Evolutionary conservation across 202 grass and related monocot genomes (phyloP).

Genomic region (Panicum hallii): DNA sequence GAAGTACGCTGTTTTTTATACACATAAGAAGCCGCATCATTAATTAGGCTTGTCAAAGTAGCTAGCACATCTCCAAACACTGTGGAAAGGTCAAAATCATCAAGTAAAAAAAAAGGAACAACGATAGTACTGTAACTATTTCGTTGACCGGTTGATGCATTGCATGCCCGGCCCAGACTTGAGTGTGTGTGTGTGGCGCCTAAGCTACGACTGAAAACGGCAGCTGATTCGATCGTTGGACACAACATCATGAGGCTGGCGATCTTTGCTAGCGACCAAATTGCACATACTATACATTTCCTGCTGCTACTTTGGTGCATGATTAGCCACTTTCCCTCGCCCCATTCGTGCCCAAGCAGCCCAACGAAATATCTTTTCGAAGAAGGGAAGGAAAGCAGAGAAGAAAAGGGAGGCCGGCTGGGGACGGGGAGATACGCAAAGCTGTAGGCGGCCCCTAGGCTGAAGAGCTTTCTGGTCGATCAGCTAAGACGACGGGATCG

Average conservation of each 20-base stretch:
- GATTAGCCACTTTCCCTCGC: slow-evolving; percentile 38
- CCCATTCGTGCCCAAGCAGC: slow-evolving; percentile 35
- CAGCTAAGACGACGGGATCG: slow-evolving; percentile 24
- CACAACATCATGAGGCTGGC: not conserved
- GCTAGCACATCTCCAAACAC: not conserved
- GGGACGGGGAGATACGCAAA: slow-evolving; percentile 36
- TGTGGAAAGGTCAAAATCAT: not conserved
- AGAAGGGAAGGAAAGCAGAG: slow-evolving; percentile 44
- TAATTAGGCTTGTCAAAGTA: not conserved
- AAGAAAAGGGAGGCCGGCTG: slow-evolving; percentile 31
- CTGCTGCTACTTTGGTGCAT: slow-evolving; percentile 13
- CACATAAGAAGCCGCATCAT: not conserved
- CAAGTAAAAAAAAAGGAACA: not conserved
- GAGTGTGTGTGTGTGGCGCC: not conserved
- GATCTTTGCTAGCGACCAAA: not conserved
- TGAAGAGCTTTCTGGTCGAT: slow-evolving; percentile 41
- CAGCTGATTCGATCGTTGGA: slow-evolving; percentile 19
- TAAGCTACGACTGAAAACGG: not conserved
- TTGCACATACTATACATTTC: slow-evolving; percentile 18
- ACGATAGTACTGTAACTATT: not conserved
- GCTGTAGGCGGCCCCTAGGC: slow-evolving; percentile 22
- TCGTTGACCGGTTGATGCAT: not conserved
- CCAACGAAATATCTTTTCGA: slow-evolving; percentile 66
- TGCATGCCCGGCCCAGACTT: not conserved
- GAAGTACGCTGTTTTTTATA: not conserved